Evolutionary conservation across 129 eudicot species (phyloP), one percentile per base, ranked within the genome.

Genomic region (Chrysanthemum lavandulifolium): DNA sequence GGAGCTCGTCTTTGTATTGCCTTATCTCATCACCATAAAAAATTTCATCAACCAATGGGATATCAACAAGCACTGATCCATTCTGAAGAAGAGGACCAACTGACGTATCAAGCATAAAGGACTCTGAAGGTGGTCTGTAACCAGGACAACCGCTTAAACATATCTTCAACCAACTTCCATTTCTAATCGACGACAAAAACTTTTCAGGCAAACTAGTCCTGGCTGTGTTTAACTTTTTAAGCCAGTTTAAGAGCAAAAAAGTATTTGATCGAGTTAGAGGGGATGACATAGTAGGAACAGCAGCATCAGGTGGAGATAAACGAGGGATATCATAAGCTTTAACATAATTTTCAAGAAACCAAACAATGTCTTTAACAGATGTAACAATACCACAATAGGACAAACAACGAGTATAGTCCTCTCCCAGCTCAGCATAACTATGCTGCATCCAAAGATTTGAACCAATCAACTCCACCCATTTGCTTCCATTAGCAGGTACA

Each of bases 131-230:
- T 11, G 88, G 77, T 63, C 84, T 53, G 40, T 68, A 73, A 23
- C 84, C 65, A 12, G 77, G 6, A 61, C 63, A 50, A 8, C 84
- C 79, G 21, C 78, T 61, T 19, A 84, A 43, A 0, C 61, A 68
- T 12, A 79, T 53, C 78, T 48, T 78, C 74, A 87, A 49, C 92
- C 92, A 87, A 61, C 83, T 79, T 4, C 88, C 88, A 52, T 84
- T 16, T 76, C 67, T 76, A 0, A 87, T 76, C 51, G 81, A 76
- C 1, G 60, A 72, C 49, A 79, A 48, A 67, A 87, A 81, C 33
- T 6, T 65, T 9, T 40, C 50, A 0, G 92, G 88, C 11, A 87
- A 25, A 36, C 1, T 10, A 33, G 15, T 21, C 12, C 80, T 13
- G 2, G 10, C 23, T 49, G 29, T 13, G 15, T 56, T 73, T 40